Base-by-base conservation (phyloP, 176 grass and related monocot genomes). In the Phragmites australis region DNA sequence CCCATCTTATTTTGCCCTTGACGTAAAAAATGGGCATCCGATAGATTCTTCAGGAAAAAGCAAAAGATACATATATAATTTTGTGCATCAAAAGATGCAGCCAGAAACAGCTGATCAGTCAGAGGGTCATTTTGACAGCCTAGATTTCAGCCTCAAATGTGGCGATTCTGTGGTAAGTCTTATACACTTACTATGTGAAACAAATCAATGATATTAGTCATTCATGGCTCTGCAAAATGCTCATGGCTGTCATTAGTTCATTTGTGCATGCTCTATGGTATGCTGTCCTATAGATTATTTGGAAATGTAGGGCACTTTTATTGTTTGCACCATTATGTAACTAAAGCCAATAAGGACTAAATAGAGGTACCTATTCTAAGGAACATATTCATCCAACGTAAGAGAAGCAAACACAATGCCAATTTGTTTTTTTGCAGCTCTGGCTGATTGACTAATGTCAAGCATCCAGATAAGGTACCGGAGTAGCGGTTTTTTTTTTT, bases 81-180 rank as follows among this genome's bases (percentile, higher is more conserved):
- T 98, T 91, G 75, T 94, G 47, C 71, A 49, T 52, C 83, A 92
- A 66, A 93, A 93, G 64, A 56, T 70, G 52, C 82, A 81, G 61
- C 27, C 49, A 69, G 88, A 80, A 74, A 72, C 67, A 68, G 25
- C 45, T 75, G 67, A 75, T 21, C 65, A 78, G 65, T 52, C 56
- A 55, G 65, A 83, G 53, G 19, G 39, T 74, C 87, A 77, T 37
- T 67, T 82, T 69, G 82, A 88, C 41, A 93, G 72, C 54, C 64
- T 89, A 86, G 90, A 91, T 77, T 89, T 77, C 70, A 85, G 69
- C 78, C 70, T 98, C 53, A 89, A 80, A 85, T 77, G 49, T 76
- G 92, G 95, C 61, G 95, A 98, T 86, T 87, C 47, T 87, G 95
- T 93, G 92, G 95, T 98, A 98, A 78, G 73, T 58, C 71, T 37